phyloP scores from a whole-genome alignment of 306 rosid species.

The Alnus rubra region DNA sequence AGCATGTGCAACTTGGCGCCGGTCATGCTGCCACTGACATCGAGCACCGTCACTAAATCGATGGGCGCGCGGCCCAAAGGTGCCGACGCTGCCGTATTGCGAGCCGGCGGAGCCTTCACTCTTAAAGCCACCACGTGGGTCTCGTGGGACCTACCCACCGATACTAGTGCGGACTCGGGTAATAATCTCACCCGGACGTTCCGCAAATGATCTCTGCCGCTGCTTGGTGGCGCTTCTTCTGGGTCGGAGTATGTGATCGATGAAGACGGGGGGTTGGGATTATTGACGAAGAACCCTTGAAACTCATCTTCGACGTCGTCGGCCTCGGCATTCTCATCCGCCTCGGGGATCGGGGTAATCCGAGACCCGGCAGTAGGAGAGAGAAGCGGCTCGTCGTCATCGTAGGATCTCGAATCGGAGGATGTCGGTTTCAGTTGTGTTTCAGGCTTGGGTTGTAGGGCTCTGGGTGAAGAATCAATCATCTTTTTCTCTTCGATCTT shows the following conservation, averaged over 20 bases:
- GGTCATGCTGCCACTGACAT: slow-evolving; percentile 70
- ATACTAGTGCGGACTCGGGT: slow-evolving; percentile 71
- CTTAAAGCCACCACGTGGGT: slow-evolving; percentile 62
- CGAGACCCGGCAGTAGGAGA: slow-evolving; percentile 52
- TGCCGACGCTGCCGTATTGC: slow-evolving; percentile 19
- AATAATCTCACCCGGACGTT: slow-evolving; percentile 64
- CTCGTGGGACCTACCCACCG: slow-evolving; percentile 51
- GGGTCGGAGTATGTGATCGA: slow-evolving; percentile 39
- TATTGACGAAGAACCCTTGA: slow-evolving; percentile 73
- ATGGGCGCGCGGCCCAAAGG: slow-evolving; percentile 61
- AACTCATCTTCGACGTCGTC: slow-evolving; percentile 59
- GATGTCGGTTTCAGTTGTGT: slow-evolving; percentile 12
- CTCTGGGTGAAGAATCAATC: slow-evolving; percentile 25
- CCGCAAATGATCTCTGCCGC: slow-evolving; percentile 37
- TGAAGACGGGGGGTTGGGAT: slow-evolving; percentile 52
- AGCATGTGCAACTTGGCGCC: slow-evolving; percentile 75
- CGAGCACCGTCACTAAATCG: slow-evolving; percentile 80
- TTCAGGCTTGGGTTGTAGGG: slow-evolving; percentile 20
- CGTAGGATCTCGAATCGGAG: slow-evolving; percentile 49
- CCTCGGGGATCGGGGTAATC: slow-evolving; percentile 69
- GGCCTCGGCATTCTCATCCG: slow-evolving; percentile 53
- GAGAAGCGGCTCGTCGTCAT: slow-evolving; percentile 73
- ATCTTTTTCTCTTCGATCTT: slow-evolving; percentile 30
- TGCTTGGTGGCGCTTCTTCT: slow-evolving; percentile 30
- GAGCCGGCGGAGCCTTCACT: slow-evolving; percentile 62